These are phyloP conservation scores for Cercospora sp. DNA, from an alignment of 2,329 filamentous ascomycete genomes.

Conservation along the genomic window DNA sequence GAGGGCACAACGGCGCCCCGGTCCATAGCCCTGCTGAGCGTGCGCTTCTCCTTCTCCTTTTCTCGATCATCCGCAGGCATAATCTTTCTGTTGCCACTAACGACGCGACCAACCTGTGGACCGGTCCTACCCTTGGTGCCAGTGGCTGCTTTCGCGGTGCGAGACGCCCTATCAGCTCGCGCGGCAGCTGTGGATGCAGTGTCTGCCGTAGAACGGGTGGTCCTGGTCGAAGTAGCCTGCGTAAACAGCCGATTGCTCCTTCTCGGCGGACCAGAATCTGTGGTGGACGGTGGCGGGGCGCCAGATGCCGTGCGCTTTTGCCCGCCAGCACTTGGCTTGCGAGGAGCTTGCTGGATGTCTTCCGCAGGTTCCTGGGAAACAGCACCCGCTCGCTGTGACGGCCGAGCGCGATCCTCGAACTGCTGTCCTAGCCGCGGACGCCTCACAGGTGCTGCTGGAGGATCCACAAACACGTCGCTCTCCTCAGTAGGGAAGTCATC, in stretches of 20 bases:
- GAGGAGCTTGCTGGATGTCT: constrained; percentile 33
- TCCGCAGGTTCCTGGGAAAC: constrained; percentile 44
- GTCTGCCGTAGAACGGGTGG: constrained; percentile 59
- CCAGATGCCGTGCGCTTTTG: constrained; percentile 93
- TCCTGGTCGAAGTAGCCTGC: constrained; percentile 65
- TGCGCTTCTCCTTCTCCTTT: constrained; percentile 62
- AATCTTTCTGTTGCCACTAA: constrained; percentile 82
- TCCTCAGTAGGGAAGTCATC: constrained; percentile 42
- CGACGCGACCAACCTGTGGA: constrained; percentile 77
- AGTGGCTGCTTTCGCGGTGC: constrained; percentile 63
- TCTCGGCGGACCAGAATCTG: constrained; percentile 48
- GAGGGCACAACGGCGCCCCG: constrained; percentile 46
- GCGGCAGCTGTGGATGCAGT: constrained; percentile 55
- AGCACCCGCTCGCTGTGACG: constrained; percentile 44
- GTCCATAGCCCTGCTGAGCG: constrained; percentile 56
- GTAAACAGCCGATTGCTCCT: constrained; percentile 56
- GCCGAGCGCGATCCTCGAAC: constrained; percentile 32
- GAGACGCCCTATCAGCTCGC: constrained; percentile 53
- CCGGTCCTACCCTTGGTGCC: constrained; percentile 66
- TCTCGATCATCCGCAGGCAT: constrained; percentile 48
- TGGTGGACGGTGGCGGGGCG: constrained; percentile 29
- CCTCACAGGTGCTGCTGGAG: constrained; percentile 51
- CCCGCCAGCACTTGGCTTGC: constrained; percentile 43
- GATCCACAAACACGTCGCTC: constrained; percentile 40
- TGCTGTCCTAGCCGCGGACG: constrained; percentile 37